These are phyloP conservation scores for Taphrina confusa DNA, from an alignment of 1,139 yeast genomes.

Conservation along the genomic window DNA sequence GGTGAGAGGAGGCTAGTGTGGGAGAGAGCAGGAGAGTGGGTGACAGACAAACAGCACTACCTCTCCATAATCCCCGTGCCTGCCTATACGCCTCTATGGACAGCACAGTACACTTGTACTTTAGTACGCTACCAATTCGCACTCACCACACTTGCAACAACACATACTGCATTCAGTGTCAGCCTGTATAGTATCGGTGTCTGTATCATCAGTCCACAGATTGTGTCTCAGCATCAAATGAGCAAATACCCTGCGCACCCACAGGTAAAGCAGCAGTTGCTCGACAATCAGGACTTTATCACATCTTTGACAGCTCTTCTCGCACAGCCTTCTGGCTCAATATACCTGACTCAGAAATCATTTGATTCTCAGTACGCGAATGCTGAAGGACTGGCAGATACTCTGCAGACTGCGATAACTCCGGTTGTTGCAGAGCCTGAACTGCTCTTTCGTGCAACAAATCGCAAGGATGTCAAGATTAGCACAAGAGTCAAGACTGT, in stretches of 20 bases:
- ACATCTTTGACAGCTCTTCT: not conserved
- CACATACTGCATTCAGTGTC: too few species aligned
- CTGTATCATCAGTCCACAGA: too few species aligned
- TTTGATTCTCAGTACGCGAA: not conserved
- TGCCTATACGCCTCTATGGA: too few species aligned
- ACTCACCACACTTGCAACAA: too few species aligned
- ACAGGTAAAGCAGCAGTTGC: slow-evolving; percentile 6
- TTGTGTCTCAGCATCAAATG: too few species aligned
- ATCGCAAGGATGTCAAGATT: slow-evolving; percentile 26
- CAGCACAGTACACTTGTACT: too few species aligned
- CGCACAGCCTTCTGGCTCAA: slow-evolving; percentile 5
- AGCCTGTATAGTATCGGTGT: too few species aligned
- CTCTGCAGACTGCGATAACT: not conserved
- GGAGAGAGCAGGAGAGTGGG: too few species aligned
- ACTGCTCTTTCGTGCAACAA: slow-evolving; percentile 32
- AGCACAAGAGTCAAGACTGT: slow-evolving; percentile 23
- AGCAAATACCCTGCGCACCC: slow-evolving; percentile 9
- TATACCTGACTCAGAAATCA: slow-evolving; percentile 16
- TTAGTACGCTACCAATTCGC: too few species aligned
- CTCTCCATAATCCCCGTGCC: too few species aligned
- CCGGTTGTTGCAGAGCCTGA: not conserved
- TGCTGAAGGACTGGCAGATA: not conserved
- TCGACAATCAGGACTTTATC: slow-evolving; percentile 11
- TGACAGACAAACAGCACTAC: too few species aligned
- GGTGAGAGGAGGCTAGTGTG: too few species aligned